These are phyloP conservation scores for Helichrysum umbraculigerum DNA, from an alignment of 129 eudicot genomes.

Conservation along the genomic window DNA sequence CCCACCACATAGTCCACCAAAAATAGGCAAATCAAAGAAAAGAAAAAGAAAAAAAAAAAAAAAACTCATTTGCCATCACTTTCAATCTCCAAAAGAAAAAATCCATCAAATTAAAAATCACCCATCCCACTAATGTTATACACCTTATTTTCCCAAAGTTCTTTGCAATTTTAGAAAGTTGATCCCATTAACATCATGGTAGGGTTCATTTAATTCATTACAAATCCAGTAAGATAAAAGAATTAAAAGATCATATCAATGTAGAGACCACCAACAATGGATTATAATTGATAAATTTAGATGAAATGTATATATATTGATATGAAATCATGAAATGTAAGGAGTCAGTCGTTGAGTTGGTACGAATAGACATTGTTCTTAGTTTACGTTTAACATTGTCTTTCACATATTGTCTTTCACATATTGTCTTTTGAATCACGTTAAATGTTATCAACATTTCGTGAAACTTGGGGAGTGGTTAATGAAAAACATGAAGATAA, in stretches of 20 bases:
- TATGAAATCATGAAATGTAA: background rate
- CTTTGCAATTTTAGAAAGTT: conserved; percentile 54
- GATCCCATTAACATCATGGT: conserved; percentile 73
- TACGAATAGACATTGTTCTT: background rate
- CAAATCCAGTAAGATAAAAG: conserved; percentile 38
- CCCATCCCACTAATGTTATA: conserved; percentile 46
- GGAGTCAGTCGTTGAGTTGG: background rate
- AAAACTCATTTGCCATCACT: conserved; percentile 47
- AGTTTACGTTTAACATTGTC: background rate
- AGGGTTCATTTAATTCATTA: conserved; percentile 65
- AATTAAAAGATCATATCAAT: background rate
- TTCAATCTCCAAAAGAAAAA: conserved; percentile 48
- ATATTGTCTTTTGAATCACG: too few relatives aligned
- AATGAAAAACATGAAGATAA: conserved; percentile 47
- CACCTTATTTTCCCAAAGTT: conserved; percentile 42
- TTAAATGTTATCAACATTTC: background rate
- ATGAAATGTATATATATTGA: background rate
- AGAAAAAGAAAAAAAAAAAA: background rate
- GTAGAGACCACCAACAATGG: background rate
- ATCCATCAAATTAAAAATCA: conserved; percentile 53
- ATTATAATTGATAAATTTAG: too few relatives aligned
- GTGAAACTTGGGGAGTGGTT: conserved; percentile 10
- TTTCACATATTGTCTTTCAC: background rate
- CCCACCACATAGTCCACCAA: conserved; percentile 59
- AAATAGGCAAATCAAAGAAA: conserved; percentile 26